Percentiles rank a stretch among this genome's conserved stretches.
These are phyloP conservation scores for Raphanus sativus DNA, from an alignment of 345 rosid genomes.

Conservation along the genomic window DNA sequence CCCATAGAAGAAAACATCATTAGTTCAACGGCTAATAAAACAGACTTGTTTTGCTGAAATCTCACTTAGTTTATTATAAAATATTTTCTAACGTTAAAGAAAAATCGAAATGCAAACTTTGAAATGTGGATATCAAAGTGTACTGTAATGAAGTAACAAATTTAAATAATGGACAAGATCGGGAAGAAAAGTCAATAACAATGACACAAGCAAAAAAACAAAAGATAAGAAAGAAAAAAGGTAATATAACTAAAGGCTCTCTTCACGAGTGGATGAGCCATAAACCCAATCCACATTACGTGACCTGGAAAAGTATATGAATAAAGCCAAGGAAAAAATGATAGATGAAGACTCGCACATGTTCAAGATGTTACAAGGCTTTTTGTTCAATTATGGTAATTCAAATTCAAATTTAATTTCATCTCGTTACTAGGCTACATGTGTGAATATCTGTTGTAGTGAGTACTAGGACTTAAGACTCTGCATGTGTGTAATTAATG, in stretches of 20 bases:
- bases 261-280: slow-evolving; percentile 34
- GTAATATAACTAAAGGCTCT: neutral
- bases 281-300: slow-evolving; percentile 15
- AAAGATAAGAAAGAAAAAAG: neutral
- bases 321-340: slow-evolving; percentile 23
- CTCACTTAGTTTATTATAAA: neutral
- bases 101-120: neutral
- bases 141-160: neutral
- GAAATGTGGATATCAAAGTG: neutral
- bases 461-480: slow-evolving; percentile 19
- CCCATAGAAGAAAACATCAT: slow-evolving; percentile 5
- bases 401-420: neutral
- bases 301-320: slow-evolving; percentile 12
- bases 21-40: slow-evolving; percentile 2
- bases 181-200: slow-evolving; percentile 21
- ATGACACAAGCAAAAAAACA: neutral
- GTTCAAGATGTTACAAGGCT: neutral
- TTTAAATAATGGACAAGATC: neutral
- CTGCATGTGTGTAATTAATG: slow-evolving; percentile 26
- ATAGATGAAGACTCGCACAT: slow-evolving; percentile 17
- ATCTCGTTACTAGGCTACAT: slow-evolving; percentile 9
- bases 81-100: neutral
- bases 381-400: slow-evolving; percentile 10
- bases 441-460: slow-evolving; percentile 3
- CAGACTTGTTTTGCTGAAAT: neutral